Base-by-base conservation (phyloP, 2,329 filamentous ascomycete genomes). In the Hypoxylon sp. region DNA sequence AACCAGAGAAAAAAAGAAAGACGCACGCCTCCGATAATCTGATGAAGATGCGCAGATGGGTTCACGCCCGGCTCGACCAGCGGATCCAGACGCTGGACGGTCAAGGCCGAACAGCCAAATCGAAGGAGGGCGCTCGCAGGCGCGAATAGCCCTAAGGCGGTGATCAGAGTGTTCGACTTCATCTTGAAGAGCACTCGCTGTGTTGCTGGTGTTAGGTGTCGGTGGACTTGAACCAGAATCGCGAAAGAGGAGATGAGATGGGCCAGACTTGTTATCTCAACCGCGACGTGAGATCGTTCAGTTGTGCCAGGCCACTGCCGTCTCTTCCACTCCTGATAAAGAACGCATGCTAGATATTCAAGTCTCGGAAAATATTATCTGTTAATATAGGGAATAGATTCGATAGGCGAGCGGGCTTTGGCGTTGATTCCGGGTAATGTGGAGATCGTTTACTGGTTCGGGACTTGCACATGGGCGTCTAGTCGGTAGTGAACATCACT, bases 1-100 rank as follows among this genome's bases (percentile, higher is more conserved):
- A 6, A 8, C 37, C 31, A 37, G 10, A 17, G n/a, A n/a, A n/a
- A n/a, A n/a, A n/a, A n/a, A n/a, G n/a, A n/a, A n/a, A n/a, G 37
- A 50, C 72, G 41, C 71, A 76, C 74, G 3, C 78, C 78, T 65
- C 86, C 84, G 54, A 83, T 79, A 58, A 88, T 81, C 42, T 82
- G 83, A 67, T 88, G 85, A 9, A 85, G 77, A 75, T 88, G 84
- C 18, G 74, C 72, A 3, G 83, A 79, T 3, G 84, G 81, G 18
- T 81, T 77, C 31, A 65, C 58, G 2, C 83, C 84, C 3, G 75
- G 75, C 35, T 75, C 75, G 50, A 77, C 75, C 9, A 77, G 62
- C 3, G 75, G 75, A 38, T 77, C 75, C 2, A 77, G 67, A n/a
- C 75, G 73, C 57, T 76, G 67, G 56, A 85, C 73, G 43, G 82